phyloP scores from a whole-genome alignment of 1,284 basidiomycete species.

The Leccinum fallax region DNA sequence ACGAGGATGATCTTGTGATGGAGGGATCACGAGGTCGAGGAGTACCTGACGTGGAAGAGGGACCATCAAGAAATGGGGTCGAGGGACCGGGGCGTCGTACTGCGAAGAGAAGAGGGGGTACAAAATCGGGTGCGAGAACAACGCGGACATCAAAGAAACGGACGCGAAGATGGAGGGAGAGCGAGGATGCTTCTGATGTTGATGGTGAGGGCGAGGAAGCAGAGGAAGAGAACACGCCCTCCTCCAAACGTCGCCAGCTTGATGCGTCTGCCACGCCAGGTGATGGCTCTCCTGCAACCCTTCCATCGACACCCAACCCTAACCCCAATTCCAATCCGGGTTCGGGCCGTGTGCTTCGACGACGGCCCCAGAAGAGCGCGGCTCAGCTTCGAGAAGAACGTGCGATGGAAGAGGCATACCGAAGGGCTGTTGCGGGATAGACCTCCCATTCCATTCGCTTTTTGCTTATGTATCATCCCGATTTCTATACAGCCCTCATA shows the following conservation, averaged over 20 bases:
- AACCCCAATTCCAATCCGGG: slow-evolving; percentile 19
- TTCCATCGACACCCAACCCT: slow-evolving; percentile 18
- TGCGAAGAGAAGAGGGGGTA: slow-evolving; percentile 3
- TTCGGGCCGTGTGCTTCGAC: slow-evolving; percentile 52
- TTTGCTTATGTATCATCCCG: neutral
- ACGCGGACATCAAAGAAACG: slow-evolving; percentile 30
- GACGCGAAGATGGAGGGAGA: slow-evolving; percentile 18
- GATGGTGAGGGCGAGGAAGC: slow-evolving; percentile 22
- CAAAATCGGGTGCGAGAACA: slow-evolving; percentile 9
- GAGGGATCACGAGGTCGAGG: slow-evolving; percentile 1
- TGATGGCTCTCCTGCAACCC: neutral
- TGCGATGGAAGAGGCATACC: slow-evolving; percentile 51
- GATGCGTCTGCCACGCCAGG: slow-evolving; percentile 3
- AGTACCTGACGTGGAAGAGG: slow-evolving; percentile 7
- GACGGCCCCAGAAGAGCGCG: slow-evolving; percentile 52
- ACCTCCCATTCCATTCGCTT: slow-evolving; percentile 1
- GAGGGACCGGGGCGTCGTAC: slow-evolving; percentile 13
- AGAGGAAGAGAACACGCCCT: slow-evolving; percentile 9
- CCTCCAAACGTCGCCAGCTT: slow-evolving; percentile 28
- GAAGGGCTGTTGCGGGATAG: slow-evolving; percentile 45
- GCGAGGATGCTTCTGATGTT: slow-evolving; percentile 20
- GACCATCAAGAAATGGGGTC: slow-evolving; percentile 2
- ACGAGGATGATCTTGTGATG: slow-evolving; percentile 5
- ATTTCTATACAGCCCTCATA: slow-evolving; percentile 9
- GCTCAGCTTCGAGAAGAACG: slow-evolving; percentile 48